Evolutionary conservation across 129 eudicot species (phyloP).

Genomic region (Rutidosis leptorrhynchoides): DNA sequence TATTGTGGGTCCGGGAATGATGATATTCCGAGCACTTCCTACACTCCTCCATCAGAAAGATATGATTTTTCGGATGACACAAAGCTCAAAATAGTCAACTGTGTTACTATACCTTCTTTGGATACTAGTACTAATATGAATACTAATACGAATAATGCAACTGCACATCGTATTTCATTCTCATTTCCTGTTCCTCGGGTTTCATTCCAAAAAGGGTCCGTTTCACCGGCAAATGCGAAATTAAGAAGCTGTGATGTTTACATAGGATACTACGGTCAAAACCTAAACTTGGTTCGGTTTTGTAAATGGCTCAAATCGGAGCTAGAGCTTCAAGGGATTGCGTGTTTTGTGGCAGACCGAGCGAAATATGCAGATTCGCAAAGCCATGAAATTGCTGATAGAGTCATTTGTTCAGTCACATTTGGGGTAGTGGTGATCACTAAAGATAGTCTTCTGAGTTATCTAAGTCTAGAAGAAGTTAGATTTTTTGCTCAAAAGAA

Average conservation of each 20-base stretch:
- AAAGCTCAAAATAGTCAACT: conserved; percentile 61
- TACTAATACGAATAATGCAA: conserved; percentile 6
- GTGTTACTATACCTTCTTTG: conserved; percentile 47
- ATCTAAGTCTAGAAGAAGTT: conserved; percentile 71
- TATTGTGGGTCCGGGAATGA: conserved; percentile 64
- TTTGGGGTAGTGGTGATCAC: conserved; percentile 72
- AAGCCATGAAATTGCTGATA: conserved; percentile 88
- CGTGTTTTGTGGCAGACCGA: conserved; percentile 81
- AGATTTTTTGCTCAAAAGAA: conserved; percentile 84
- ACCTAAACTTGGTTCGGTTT: conserved; percentile 60
- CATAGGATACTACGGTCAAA: conserved; percentile 80
- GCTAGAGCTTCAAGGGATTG: conserved; percentile 87
- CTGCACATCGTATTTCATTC: conserved; percentile 69
- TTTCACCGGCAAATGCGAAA: conserved; percentile 67
- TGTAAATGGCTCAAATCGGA: conserved; percentile 92
- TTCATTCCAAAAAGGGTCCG: conserved; percentile 69
- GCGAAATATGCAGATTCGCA: conserved; percentile 70
- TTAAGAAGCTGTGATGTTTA: conserved; percentile 92
- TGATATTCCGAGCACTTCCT: conserved; percentile 81
- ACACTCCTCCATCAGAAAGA: conserved; percentile 82
- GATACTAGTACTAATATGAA: conserved; percentile 14
- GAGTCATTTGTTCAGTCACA: conserved; percentile 76
- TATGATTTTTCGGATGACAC: conserved; percentile 57
- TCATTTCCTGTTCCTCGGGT: conserved; percentile 80
- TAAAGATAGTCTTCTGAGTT: conserved; percentile 49